Evolutionary conservation across 164 flowering plant genomes (phyloP).

Genomic region (Echeveria elegans): DNA sequence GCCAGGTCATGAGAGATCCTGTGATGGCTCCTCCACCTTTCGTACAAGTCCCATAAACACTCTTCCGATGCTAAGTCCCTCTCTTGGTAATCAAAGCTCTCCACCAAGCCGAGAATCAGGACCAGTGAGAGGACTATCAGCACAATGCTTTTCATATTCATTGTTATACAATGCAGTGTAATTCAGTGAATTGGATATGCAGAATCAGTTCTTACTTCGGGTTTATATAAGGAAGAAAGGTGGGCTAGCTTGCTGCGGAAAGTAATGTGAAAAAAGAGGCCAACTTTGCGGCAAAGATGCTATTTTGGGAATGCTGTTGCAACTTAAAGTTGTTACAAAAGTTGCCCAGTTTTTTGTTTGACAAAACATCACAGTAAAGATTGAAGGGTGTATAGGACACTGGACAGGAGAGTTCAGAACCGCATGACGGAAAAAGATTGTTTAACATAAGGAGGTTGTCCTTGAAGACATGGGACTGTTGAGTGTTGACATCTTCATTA

Average conservation of each 20-base stretch:
- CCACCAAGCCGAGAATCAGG: slow-evolving; percentile 20
- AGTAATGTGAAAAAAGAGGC: slow-evolving; percentile 12
- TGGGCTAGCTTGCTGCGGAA: slow-evolving; percentile 8
- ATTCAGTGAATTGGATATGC: slow-evolving; percentile 8
- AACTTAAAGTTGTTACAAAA: neutral
- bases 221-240: neutral
- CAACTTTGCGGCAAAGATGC: slow-evolving; percentile 1
- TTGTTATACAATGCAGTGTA: slow-evolving; percentile 3
- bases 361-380: too few species aligned
- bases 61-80: slow-evolving; percentile 53
- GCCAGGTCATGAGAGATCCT: slow-evolving; percentile 33
- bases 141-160: slow-evolving; percentile 22
- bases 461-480: too few species aligned
- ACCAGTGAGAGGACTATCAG: slow-evolving; percentile 21
- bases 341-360: neutral
- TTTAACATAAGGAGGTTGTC: too few species aligned
- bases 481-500: too few species aligned
- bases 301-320: neutral
- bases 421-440: too few species aligned
- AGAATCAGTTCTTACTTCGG: neutral
- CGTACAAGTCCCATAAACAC: slow-evolving; percentile 52
- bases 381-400: too few species aligned
- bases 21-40: slow-evolving; percentile 68
- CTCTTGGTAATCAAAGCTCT: slow-evolving; percentile 48
- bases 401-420: too few species aligned